Evolutionary conservation across 1,139 yeast species (phyloP), one percentile per base, ranked within the genome.

Genomic region (Spencermartinsiella ligniputridi): DNA sequence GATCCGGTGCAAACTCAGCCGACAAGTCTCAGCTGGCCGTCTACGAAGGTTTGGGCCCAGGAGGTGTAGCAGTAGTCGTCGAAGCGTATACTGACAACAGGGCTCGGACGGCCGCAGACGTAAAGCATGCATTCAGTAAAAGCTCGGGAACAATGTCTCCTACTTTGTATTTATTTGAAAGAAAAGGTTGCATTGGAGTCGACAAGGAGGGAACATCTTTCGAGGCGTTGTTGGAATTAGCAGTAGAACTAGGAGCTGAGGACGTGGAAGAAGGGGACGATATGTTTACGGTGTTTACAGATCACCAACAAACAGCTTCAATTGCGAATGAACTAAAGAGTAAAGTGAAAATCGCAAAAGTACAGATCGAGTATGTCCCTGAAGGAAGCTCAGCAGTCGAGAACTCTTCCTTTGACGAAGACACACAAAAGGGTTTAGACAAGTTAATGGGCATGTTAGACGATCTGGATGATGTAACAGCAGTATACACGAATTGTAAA

Each of bases 41-140:
- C n/a, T 92, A 90, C 64, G 98, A 92, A 62, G 96, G 92, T 19
- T 71, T 89, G 65, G 97, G 94, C 0, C 96, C 97, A 0, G 95
- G 90, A 2, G 96, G 96, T 0, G 87, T 86, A 2, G 88, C 96
- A 0, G 72, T 89, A 42, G 76, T 92, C 3, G 78, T 89, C 6
- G 96, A 87, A 57, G 90, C 95, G 0, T 71, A 81, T 42, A 90
- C 97, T 0, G 97, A 90, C 63, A 92, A 88, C 64, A 87, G 85
- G 63, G 81, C 85, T 46, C 71, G 97, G 44, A 83, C 97, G 0
- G 77, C 89, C 22, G 82, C 86, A 20, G 72, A 75, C 44, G 83
- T 92, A 3, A 79, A 92, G 56, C 79, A 86, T 11, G 83, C 88
- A 2, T 79, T 92, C 65, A 76, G 81, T 40, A 86, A 85, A 56